A percentile compares a stretch with the other conserved stretches of the same genome.
Conservation (phyloP, 2,329 filamentous ascomycete genomes). For the Trichophyton equinum region DNA sequence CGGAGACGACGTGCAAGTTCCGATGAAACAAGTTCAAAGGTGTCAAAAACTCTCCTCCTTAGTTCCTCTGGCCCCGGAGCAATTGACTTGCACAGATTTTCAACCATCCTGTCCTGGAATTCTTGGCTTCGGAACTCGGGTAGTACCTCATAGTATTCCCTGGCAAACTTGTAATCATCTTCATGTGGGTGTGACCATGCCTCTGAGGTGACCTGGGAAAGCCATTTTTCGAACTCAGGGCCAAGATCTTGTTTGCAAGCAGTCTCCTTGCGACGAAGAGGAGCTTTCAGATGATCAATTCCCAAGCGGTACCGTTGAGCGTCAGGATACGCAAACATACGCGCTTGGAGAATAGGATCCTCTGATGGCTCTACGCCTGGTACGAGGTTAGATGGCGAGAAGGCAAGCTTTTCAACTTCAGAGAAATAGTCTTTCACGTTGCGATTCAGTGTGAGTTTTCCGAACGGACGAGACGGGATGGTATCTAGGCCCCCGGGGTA, state of each 20-base stretch:
- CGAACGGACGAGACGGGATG: slow-evolving; percentile 39
- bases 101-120: neutral
- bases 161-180: slow-evolving; percentile 4
- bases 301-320: slow-evolving; percentile 32
- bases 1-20: neutral
- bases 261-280: slow-evolving; percentile 8
- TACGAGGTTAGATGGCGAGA: slow-evolving; percentile 52
- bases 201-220: neutral
- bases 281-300: slow-evolving; percentile 29
- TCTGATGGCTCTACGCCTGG: slow-evolving; percentile 51
- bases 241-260: neutral
- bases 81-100: neutral
- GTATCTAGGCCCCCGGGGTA: slow-evolving; percentile 18
- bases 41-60: neutral
- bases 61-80: neutral
- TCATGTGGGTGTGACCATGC: neutral
- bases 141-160: slow-evolving; percentile 7
- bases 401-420: slow-evolving; percentile 56
- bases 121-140: slow-evolving; percentile 6
- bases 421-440: slow-evolving; percentile 49
- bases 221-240: neutral
- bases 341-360: slow-evolving; percentile 50
- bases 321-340: slow-evolving; percentile 50
- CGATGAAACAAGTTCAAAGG: neutral
- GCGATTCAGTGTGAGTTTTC: slow-evolving; percentile 40